Percentiles rank a stretch among this genome's conserved stretches.
Evolutionary conservation across 768 basidiomycete species (phyloP).

Genomic region (Krasilnikovozyma curviuscula): DNA sequence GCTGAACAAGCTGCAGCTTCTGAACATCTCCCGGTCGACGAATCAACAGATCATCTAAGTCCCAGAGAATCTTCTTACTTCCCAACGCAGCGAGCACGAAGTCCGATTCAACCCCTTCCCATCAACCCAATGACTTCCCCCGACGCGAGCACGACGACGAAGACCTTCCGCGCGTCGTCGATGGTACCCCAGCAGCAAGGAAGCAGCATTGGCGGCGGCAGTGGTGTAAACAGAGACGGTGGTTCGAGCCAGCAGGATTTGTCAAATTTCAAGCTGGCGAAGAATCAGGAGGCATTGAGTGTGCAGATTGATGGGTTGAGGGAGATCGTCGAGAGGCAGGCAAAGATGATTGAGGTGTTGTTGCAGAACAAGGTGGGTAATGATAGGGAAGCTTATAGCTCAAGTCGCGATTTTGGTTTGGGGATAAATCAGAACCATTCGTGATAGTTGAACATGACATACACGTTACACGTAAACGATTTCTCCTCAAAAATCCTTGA

Average conservation of each 20-base stretch:
- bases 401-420: no score
- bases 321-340: slow-evolving; percentile 23
- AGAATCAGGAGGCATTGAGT: slow-evolving; percentile 10
- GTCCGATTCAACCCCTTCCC: slow-evolving; percentile 2
- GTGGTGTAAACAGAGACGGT: background rate
- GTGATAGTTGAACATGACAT: no score
- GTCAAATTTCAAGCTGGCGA: slow-evolving; percentile 2
- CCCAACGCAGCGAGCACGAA: background rate
- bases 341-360: slow-evolving; percentile 18
- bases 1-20: background rate
- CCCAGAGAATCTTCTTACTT: background rate
- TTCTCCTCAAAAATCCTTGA: no score
- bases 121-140: background rate
- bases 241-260: slow-evolving; percentile 18
- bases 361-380: no score
- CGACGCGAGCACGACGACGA: slow-evolving; percentile 17
- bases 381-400: no score
- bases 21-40: no score
- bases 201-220: background rate
- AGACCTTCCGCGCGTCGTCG: slow-evolving; percentile 2
- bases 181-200: background rate
- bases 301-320: slow-evolving; percentile 16
- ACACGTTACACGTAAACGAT: no score
- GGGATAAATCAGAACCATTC: no score
- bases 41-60: background rate